Conservation (phyloP, 2,329 filamentous ascomycete species). For the Trichoderma gracile region DNA sequence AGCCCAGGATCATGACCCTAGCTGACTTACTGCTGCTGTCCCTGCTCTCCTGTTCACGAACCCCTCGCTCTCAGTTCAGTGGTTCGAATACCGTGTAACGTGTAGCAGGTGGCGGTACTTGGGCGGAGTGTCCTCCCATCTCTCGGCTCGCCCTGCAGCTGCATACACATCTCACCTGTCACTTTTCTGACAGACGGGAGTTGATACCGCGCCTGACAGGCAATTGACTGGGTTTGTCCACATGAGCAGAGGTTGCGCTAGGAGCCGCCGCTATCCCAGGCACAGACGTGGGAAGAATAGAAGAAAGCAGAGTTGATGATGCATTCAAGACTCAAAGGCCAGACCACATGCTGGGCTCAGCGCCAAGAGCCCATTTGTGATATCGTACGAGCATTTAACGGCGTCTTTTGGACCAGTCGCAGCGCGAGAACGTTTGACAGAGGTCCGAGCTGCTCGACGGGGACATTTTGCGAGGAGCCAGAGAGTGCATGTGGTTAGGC, state of each 20-base stretch:
- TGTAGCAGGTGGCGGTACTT: not conserved
- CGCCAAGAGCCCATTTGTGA: not conserved
- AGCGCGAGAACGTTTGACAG: not conserved
- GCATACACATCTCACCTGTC: constrained; percentile 7
- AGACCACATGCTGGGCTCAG: constrained; percentile 6
- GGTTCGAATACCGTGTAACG: not conserved
- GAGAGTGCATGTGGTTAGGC: not conserved
- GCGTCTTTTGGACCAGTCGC: not conserved
- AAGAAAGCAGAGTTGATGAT: not conserved
- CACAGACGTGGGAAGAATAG: constrained; percentile 1
- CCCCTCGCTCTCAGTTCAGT: not conserved
- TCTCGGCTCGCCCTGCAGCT: constrained; percentile 9
- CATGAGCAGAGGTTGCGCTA: constrained; percentile 6
- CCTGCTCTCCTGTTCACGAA: no score
- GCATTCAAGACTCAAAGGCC: not conserved
- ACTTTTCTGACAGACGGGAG: constrained; percentile 14
- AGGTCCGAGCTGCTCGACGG: not conserved
- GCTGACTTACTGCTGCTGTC: not conserved
- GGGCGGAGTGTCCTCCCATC: not conserved
- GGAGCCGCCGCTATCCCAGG: not conserved
- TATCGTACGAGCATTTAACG: not conserved
- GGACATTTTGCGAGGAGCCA: not conserved
- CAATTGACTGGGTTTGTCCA: not conserved
- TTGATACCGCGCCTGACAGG: not conserved
- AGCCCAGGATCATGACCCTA: not conserved